Evolutionary conservation across 768 basidiomycete genomes (phyloP).

Genomic region (Cystobasidium onofrii): DNA sequence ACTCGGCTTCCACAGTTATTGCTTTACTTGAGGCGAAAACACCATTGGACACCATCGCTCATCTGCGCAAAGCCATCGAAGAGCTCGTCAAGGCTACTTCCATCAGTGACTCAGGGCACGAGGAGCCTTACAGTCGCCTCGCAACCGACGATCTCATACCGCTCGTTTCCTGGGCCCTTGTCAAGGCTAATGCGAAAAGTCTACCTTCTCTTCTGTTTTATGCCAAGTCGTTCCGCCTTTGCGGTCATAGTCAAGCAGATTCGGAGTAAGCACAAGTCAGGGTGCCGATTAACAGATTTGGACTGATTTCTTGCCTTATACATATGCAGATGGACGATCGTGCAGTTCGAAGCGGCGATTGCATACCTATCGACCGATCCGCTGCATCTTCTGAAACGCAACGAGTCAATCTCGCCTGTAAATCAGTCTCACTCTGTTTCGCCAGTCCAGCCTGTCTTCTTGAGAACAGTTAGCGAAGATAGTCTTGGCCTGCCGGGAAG

Average conservation of each 20-base stretch:
- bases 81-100: slow-evolving; percentile 31
- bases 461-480: slow-evolving; percentile 2
- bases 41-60: slow-evolving; percentile 29
- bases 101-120: neutral
- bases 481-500: neutral
- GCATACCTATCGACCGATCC: slow-evolving; percentile 35
- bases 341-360: slow-evolving; percentile 36
- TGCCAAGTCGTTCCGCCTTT: slow-evolving; percentile 30
- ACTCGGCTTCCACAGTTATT: slow-evolving; percentile 11
- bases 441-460: neutral
- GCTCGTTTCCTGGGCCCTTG: slow-evolving; percentile 33
- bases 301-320: neutral
- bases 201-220: slow-evolving; percentile 34
- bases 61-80: slow-evolving; percentile 32
- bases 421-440: slow-evolving; percentile 1
- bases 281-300: neutral
- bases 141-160: slow-evolving; percentile 37
- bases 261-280: slow-evolving; percentile 20
- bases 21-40: slow-evolving; percentile 32
- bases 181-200: slow-evolving; percentile 17
- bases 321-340: slow-evolving; percentile 34
- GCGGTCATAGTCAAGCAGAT: slow-evolving; percentile 9
- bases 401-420: neutral
- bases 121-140: neutral
- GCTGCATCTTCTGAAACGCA: neutral